Percentiles rank a stretch among this genome's conserved stretches.
These are phyloP conservation scores for Lasiodiplodia sp. DNA, from an alignment of 2,329 filamentous ascomycete species.

Conservation along the genomic window DNA sequence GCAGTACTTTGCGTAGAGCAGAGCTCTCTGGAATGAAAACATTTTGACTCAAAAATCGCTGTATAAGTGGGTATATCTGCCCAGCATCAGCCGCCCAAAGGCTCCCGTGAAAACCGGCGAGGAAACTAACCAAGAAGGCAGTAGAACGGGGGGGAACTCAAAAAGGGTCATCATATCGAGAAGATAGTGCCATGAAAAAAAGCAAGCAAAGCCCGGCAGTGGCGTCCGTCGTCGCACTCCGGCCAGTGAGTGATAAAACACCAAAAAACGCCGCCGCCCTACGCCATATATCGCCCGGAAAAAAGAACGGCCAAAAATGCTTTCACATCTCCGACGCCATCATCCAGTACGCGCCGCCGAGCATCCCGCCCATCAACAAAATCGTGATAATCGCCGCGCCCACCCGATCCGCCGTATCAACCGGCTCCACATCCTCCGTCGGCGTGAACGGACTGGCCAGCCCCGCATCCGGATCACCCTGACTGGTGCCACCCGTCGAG, in stretches of 20 bases:
- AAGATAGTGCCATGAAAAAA: neutral
- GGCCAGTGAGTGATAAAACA: neutral
- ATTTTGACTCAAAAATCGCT: neutral
- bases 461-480: constrained; percentile 52
- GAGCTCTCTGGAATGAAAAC: neutral
- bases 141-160: neutral
- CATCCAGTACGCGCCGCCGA: constrained; percentile 35
- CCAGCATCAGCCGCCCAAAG: neutral
- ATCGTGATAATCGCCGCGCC: constrained; percentile 46
- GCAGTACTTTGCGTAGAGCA: neutral
- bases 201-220: neutral
- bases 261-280: neutral
- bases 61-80: neutral
- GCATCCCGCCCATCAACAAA: constrained; percentile 7
- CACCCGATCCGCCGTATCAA: constrained; percentile 49
- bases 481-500: constrained; percentile 58
- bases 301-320: neutral
- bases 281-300: neutral
- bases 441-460: constrained; percentile 2
- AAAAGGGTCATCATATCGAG: neutral
- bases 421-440: constrained; percentile 34
- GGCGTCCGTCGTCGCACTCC: neutral
- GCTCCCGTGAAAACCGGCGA: neutral
- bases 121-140: neutral
- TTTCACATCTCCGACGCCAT: neutral